Conservation (phyloP, 2,329 filamentous ascomycete genomes). For the Niveomyces coronatus region DNA sequence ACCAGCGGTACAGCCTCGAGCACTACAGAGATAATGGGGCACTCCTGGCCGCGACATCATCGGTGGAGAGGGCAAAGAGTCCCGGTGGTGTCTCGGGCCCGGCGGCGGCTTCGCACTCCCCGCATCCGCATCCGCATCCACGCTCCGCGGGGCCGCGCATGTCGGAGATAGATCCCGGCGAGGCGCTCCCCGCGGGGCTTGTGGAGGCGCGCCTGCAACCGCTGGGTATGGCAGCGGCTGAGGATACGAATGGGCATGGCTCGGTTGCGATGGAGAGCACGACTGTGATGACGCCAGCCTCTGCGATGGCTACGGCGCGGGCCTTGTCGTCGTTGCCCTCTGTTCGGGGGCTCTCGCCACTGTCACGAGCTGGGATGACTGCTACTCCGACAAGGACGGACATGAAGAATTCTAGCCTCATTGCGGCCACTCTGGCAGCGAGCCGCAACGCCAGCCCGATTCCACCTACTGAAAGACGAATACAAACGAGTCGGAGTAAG, state of each 20-base stretch:
- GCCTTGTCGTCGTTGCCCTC: conserved; percentile 9
- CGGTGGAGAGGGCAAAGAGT: conserved; percentile 12
- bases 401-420: conserved; percentile 44
- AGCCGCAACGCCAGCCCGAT: conserved; percentile 38
- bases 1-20: conserved; percentile 8
- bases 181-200: conserved; percentile 11
- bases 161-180: conserved; percentile 14
- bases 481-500: conserved; percentile 20
- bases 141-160: conserved; percentile 30
- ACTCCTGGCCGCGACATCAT: conserved; percentile 33
- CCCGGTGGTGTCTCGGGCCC: conserved; percentile 8
- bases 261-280: too few relatives aligned
- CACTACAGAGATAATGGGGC: conserved; percentile 25
- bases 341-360: conserved; percentile 1
- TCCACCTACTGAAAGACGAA: conserved; percentile 16
- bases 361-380: neutral
- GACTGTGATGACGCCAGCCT: neutral
- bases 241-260: neutral
- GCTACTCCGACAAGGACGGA: conserved; percentile 18
- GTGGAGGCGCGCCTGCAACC: conserved; percentile 18
- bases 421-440: conserved; percentile 47
- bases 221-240: conserved; percentile 12
- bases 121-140: conserved; percentile 17
- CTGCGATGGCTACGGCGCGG: neutral
- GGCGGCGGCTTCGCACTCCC: conserved; percentile 12